These are phyloP conservation scores for Globisporangium okanoganense DNA, from an alignment of 352 stramenopile genomes.

Conservation along the genomic window DNA sequence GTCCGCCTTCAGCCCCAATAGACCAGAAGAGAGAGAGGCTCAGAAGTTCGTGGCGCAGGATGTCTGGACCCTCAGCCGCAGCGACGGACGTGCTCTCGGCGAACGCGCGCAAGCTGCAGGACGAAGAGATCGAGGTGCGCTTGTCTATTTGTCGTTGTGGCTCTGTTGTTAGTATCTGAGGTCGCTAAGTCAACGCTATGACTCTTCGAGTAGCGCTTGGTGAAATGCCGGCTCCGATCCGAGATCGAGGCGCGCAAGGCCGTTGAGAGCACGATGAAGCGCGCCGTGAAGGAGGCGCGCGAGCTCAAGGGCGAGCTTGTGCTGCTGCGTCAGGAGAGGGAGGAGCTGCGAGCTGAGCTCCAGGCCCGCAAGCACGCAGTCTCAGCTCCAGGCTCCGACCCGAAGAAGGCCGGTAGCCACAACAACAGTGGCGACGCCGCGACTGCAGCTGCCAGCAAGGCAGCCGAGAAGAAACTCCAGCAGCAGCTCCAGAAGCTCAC, in stretches of 20 bases:
- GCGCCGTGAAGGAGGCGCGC: constrained; percentile 58
- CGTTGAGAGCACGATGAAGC: constrained; percentile 69
- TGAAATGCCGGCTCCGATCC: constrained; percentile 73
- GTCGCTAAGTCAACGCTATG: not conserved
- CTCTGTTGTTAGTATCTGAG: not conserved
- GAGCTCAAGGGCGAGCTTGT: constrained; percentile 80
- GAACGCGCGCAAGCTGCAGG: constrained; percentile 51
- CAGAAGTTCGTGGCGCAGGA: not conserved
- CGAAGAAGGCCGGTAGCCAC: constrained; percentile 3
- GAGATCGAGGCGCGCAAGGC: constrained; percentile 74
- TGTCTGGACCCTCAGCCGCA: constrained; percentile 1
- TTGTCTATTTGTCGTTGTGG: not conserved
- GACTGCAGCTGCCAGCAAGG: constrained; percentile 14
- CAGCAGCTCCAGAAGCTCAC: constrained; percentile 29
- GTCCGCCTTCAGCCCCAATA: not conserved
- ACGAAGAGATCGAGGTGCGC: constrained; percentile 59
- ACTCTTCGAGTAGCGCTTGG: constrained; percentile 35
- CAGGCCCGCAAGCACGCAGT: constrained; percentile 15
- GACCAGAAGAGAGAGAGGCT: not conserved
- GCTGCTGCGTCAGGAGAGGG: constrained; percentile 69
- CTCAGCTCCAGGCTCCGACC: constrained; percentile 9
- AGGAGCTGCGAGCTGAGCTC: constrained; percentile 36
- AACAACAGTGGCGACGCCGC: not conserved
- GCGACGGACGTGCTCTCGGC: constrained; percentile 23
- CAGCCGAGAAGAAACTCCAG: constrained; percentile 31